Conservation (phyloP, 345 rosid genomes). For the Salix koriyanagi region DNA sequence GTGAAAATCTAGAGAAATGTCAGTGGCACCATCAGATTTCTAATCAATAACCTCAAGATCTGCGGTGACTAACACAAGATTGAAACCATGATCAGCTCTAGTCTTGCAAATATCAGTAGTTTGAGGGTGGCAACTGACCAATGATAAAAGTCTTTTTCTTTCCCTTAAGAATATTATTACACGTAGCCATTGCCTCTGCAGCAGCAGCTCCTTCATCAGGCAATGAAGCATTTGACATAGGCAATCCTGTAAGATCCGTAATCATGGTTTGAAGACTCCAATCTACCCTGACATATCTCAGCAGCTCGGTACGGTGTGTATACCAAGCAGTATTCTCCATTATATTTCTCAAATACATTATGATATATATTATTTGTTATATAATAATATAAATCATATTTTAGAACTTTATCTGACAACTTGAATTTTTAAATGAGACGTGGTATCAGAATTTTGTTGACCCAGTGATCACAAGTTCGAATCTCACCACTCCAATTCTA, state of each 20-base stretch:
- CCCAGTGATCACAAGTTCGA: too few relatives aligned
- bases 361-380: background rate
- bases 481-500: too few relatives aligned
- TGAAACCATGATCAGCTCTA: conserved; percentile 74
- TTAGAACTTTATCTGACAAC: too few relatives aligned
- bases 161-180: conserved; percentile 80
- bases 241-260: conserved; percentile 84
- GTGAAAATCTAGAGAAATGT: conserved; percentile 21
- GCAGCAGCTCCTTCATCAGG: conserved; percentile 98
- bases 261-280: conserved; percentile 87
- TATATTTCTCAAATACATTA: conserved; percentile 59
- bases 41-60: conserved; percentile 84
- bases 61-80: conserved; percentile 57
- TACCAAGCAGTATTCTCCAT: conserved; percentile 99
- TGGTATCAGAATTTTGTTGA: too few relatives aligned
- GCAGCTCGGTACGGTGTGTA: conserved; percentile 74
- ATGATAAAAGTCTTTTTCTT: conserved; percentile 91
- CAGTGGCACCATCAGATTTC: conserved; percentile 81
- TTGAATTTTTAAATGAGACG: too few relatives aligned
- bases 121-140: conserved; percentile 86
- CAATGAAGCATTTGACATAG: conserved; percentile 92
- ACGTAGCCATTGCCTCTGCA: conserved; percentile 99
- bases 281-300: conserved; percentile 90
- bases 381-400: too few relatives aligned
- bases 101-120: conserved; percentile 93